Percentiles rank a stretch among this genome's conserved stretches.
phyloP scores from a whole-genome alignment of 148 eudicot species.

The Chenopodium berlandieri region DNA sequence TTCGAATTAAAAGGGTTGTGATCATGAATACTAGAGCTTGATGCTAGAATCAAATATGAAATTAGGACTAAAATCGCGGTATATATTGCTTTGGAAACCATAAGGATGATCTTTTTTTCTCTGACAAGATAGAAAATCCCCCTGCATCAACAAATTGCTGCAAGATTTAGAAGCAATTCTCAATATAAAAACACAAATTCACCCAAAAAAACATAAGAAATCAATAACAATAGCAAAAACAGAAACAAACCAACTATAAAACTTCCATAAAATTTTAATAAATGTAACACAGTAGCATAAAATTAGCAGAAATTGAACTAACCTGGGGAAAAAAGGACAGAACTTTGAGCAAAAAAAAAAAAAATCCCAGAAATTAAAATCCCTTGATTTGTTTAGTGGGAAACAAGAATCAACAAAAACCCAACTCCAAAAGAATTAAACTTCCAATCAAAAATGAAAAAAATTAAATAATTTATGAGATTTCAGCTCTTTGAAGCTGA shows the following conservation, averaged over 20 bases:
- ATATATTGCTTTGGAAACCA: conserved; percentile 25
- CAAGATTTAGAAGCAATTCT: conserved; percentile 12
- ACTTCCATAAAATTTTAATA: not conserved
- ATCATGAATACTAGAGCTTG: conserved; percentile 21
- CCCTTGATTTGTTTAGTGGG: not conserved
- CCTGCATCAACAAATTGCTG: conserved; percentile 23
- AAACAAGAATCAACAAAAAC: conserved; percentile 4
- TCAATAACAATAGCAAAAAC: not conserved
- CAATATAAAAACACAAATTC: not conserved
- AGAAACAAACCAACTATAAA: not conserved
- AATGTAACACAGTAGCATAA: not conserved
- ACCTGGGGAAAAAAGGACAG: conserved; percentile 18
- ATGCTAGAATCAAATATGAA: conserved; percentile 26
- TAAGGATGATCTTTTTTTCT: conserved; percentile 23
- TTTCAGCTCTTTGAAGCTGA: conserved; percentile 14
- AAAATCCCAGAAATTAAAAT: conserved; percentile 22
- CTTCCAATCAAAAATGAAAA: not conserved
- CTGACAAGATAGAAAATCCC: conserved; percentile 2
- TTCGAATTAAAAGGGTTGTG: conserved; percentile 31
- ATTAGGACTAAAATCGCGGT: conserved; percentile 24
- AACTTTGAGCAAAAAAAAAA: not conserved
- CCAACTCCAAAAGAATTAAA: conserved; percentile 4
- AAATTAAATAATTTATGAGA: not conserved
- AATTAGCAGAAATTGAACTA: conserved; percentile 16
- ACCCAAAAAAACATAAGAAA: not conserved